Base-by-base conservation (phyloP, 1,284 basidiomycete genomes). In the Meripilus lineatus region DNA sequence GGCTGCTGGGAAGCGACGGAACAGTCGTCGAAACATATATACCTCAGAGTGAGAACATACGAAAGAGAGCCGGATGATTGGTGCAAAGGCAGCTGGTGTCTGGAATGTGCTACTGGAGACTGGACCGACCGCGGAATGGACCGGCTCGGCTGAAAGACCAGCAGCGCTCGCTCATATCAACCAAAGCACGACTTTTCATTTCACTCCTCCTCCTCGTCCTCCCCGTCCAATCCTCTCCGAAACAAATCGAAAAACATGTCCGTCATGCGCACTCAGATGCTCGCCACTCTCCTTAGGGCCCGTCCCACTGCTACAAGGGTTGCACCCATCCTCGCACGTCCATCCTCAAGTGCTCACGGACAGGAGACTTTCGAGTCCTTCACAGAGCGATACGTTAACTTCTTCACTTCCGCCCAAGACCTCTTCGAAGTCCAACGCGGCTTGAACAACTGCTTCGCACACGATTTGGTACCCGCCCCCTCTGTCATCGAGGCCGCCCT, bases 371-470 rank as follows among this genome's bases (percentile, higher is more conserved):
- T 92, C 68, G 94, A 97, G 65, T 78, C 84, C 44, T 97, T 98
- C 77, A 93, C 89, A 63, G 77, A 85, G 50, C 90, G 94, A 62
- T 98, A 97, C 71, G 84, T 92, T 62, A 75, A 78, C 55, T 99
- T 98, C 74, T 98, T 98, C 76, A 74, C 88, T 62, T 78, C 81
- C 43, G 93, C 93, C 42, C 83, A 93, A 64, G 95, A 98, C 74
- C 80, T 96, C 50, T 98, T 98, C 64, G 94, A 98, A 74, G 86
- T 95, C 54, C 93, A 97, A 70, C 89, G 95, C 49, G 95, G 95
- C 38, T 77, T 99, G 57, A 99, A 99, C 80, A 99, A 99, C 79
- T 96, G 93, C 72, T 99, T 99, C 65, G 91, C 95, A 1, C 95
- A 99, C 69, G 95, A 99, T 68, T 80, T 99, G 51, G 96, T 99